phyloP scores from a whole-genome alignment of 208 protist species.

The Polymyxa betae region DNA sequence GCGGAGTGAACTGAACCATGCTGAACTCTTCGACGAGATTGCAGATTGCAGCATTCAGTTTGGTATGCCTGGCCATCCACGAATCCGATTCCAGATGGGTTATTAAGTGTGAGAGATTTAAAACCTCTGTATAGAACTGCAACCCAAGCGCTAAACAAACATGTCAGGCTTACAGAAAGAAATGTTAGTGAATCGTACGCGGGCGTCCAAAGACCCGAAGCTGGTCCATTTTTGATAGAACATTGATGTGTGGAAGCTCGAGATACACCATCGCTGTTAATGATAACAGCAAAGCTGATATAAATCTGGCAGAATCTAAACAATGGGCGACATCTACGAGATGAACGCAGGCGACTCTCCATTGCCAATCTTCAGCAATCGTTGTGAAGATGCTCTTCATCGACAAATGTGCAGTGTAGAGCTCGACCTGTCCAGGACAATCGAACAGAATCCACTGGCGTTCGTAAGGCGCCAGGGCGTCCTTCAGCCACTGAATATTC shows the following conservation, averaged over 20 bases:
- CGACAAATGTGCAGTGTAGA: slow-evolving; percentile 91
- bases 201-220: background rate
- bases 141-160: slow-evolving; percentile 33
- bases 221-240: slow-evolving; percentile 94
- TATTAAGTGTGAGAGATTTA: background rate
- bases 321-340: slow-evolving; percentile 91
- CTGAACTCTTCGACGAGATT: slow-evolving; percentile 90
- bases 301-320: slow-evolving; percentile 88
- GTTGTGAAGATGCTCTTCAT: slow-evolving; percentile 82
- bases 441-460: slow-evolving; percentile 95
- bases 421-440: slow-evolving; percentile 97
- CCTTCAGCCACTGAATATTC: slow-evolving; percentile 89
- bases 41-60: slow-evolving; percentile 79
- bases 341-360: slow-evolving; percentile 76
- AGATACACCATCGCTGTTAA: slow-evolving; percentile 92
- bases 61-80: slow-evolving; percentile 63
- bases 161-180: background rate
- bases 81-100: background rate
- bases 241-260: slow-evolving; percentile 81
- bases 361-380: slow-evolving; percentile 60
- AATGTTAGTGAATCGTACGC: background rate
- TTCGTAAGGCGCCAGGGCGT: slow-evolving; percentile 77
- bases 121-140: slow-evolving; percentile 55
- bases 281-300: slow-evolving; percentile 89
- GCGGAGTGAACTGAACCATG: slow-evolving; percentile 85